Evolutionary conservation across 805 yeast genomes (phyloP), one percentile per base, ranked within the genome.

Genomic region (Debaryomyces tyrocola): DNA sequence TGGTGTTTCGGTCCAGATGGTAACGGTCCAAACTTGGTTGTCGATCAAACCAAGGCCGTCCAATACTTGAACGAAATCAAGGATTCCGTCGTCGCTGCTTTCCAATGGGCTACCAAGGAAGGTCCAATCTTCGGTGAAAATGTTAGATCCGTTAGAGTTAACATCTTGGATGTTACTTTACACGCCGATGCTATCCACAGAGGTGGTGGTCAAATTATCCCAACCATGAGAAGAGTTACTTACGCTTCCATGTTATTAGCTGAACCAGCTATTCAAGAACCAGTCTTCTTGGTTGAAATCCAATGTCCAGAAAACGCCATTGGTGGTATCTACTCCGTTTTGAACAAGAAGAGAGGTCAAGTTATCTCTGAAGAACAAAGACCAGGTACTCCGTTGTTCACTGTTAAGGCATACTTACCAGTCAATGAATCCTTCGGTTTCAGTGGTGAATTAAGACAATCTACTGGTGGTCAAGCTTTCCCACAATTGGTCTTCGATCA

Each of bases 1-100:
- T 92, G 99, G 99, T 90, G 97, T 87, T 92, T 92, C 90, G 99
- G 99, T 82, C 98, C 99, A 74, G 99, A 92, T 73, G 97, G 97
- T 79, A 85, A 81, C 75, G 99, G 99, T 80, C 91, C 99, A 69
- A 92, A 92, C 83, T 78, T 94, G 71, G 97, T 92, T 71, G 96
- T 92, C 77, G 99, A 92, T 83, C 97, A 91, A 81, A 92, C 98
- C 71, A 92, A 92, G 92, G 99, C 99, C 70, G 98, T 92, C 57
- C 98, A 94, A 83, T 92, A 91, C 90, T 85, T 92, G 80, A 77
- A 82, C 77, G 99, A 92, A 84, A 94, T 94, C 85, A 92, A 92
- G 89, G 99, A 92, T 79, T 92, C 96, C 70, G 97, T 91, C 70
- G 97, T 90, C 70, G 94, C 99, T 74, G 98, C 97, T 75, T 92